Evolutionary conservation across 495 filamentous ascomycete species (phyloP).

Genomic region (Penicillium lagena): DNA sequence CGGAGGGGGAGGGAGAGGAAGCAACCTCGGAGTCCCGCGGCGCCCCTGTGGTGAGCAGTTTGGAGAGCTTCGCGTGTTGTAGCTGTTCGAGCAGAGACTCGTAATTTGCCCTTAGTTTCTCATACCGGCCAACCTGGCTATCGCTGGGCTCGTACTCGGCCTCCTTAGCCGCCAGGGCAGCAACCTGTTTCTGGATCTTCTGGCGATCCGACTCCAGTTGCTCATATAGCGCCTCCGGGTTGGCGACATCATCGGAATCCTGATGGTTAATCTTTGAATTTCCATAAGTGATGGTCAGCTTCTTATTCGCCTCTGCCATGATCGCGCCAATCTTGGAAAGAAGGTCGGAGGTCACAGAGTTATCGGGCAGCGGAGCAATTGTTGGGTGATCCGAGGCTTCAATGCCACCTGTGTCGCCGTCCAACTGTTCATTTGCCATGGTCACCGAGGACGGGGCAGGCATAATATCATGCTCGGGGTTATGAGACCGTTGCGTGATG

Average conservation of each 20-base stretch:
- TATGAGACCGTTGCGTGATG: slow-evolving; percentile 45
- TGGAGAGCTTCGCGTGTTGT: slow-evolving; percentile 22
- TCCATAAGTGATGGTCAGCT: slow-evolving; percentile 34
- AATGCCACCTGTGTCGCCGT: slow-evolving; percentile 19
- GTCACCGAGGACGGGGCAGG: slow-evolving; percentile 37
- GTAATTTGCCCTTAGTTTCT: slow-evolving; percentile 24
- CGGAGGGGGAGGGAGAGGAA: slow-evolving; percentile 16
- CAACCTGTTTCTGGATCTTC: slow-evolving; percentile 31
- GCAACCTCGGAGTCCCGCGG: slow-evolving; percentile 8
- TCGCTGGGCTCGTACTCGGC: slow-evolving; percentile 24
- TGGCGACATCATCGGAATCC: slow-evolving; percentile 33
- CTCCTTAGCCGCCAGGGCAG: slow-evolving; percentile 24
- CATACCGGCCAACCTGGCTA: slow-evolving; percentile 26
- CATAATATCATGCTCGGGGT: slow-evolving; percentile 28
- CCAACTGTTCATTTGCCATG: slow-evolving; percentile 37
- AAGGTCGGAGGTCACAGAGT: slow-evolving; percentile 26
- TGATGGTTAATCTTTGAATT: slow-evolving; percentile 31
- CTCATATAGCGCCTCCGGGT: slow-evolving; percentile 36
- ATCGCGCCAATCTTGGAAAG: slow-evolving; percentile 36
- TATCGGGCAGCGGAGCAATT: slow-evolving; percentile 14
- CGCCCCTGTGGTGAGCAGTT: slow-evolving; percentile 14
- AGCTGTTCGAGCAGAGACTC: slow-evolving; percentile 40
- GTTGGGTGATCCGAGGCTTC: slow-evolving; percentile 19
- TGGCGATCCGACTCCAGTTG: slow-evolving; percentile 40
- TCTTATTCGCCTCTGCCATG: slow-evolving; percentile 40